Evolutionary conservation across 2,329 filamentous ascomycete species (phyloP).

Genomic region (Calcarisporium arbuscula): DNA sequence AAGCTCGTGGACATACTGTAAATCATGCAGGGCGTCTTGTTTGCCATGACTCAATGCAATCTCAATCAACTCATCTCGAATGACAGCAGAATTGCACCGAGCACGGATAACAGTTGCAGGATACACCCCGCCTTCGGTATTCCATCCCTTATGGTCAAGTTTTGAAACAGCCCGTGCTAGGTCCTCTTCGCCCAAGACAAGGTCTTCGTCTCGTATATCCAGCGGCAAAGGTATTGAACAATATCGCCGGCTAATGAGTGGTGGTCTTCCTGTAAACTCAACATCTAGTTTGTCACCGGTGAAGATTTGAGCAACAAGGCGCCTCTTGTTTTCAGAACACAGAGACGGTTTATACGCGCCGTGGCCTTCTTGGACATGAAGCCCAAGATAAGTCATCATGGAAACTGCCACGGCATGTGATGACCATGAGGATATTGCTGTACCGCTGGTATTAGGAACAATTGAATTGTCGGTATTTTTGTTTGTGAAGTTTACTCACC

Average conservation of each 20-base stretch:
- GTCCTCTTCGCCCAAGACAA: slow-evolving; percentile 34
- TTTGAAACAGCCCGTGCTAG: slow-evolving; percentile 10
- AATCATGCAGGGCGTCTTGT: slow-evolving; percentile 6
- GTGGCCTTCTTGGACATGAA: slow-evolving; percentile 21
- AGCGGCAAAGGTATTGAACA: slow-evolving; percentile 47
- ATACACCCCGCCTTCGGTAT: slow-evolving; percentile 34
- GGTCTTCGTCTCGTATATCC: slow-evolving; percentile 44
- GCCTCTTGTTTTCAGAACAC: slow-evolving; percentile 24
- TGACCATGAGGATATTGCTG: slow-evolving; percentile 15
- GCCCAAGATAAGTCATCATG: slow-evolving; percentile 27
- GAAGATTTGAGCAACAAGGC: slow-evolving; percentile 30
- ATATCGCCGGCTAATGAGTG: slow-evolving; percentile 45
- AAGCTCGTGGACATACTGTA: not conserved
- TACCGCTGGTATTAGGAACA: not conserved
- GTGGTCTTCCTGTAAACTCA: slow-evolving; percentile 49
- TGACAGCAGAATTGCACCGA: slow-evolving; percentile 38
- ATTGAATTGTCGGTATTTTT: not conserved
- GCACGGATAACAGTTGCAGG: slow-evolving; percentile 39
- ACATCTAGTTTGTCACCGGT: slow-evolving; percentile 43
- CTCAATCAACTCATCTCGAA: slow-evolving; percentile 54
- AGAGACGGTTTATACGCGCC: slow-evolving; percentile 24
- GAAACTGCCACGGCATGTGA: slow-evolving; percentile 32
- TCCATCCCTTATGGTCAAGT: slow-evolving; percentile 48
- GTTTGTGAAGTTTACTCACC: slow-evolving; percentile 20
- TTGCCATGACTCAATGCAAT: slow-evolving; percentile 38